Conservation (phyloP, 1,139 yeast genomes). For the Scheffersomyces titani region DNA sequence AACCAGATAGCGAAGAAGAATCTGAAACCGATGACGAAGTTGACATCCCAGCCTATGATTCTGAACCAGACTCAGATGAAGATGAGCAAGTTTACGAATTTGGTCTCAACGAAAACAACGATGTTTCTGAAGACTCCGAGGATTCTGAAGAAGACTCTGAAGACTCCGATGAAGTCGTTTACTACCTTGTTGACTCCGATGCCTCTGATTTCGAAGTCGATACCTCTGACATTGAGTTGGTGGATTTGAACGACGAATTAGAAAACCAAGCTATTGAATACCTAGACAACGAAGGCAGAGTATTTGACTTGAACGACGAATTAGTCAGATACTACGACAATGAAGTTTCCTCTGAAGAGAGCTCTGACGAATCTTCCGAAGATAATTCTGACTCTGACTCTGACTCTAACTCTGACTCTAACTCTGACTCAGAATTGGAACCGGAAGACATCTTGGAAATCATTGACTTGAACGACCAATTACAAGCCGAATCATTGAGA, state of each 20-base stretch:
- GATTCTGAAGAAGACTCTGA: constrained; percentile 12
- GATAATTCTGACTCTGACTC: constrained; percentile 13
- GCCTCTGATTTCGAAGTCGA: constrained; percentile 3
- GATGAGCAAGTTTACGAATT: constrained; percentile 26
- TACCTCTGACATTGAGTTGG: constrained; percentile 16
- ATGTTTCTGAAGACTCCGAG: constrained; percentile 9
- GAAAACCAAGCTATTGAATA: constrained; percentile 35
- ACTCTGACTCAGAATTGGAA: constrained; percentile 21
- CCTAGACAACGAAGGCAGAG: constrained; percentile 37
- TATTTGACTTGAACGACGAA: constrained; percentile 43
- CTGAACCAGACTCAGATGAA: constrained; percentile 15
- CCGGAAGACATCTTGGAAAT: constrained; percentile 36
- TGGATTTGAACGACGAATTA: constrained; percentile 41
- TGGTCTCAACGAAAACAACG: constrained; percentile 18
- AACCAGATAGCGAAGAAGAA: constrained; percentile 31
- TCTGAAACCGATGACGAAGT: constrained; percentile 17
- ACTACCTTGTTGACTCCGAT: constrained; percentile 4
- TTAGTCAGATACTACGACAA: constrained; percentile 40
- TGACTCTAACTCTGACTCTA: constrained; percentile 6
- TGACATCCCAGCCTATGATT: constrained; percentile 16
- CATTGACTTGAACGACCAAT: constrained; percentile 37
- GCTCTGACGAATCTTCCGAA: constrained; percentile 12
- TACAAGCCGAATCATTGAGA: constrained; percentile 33
- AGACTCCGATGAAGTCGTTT: constrained; percentile 9
- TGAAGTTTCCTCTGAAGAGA: constrained; percentile 13